Base-by-base conservation (phyloP, 1,284 basidiomycete genomes). In the Mrakiaceae sp. region DNA sequence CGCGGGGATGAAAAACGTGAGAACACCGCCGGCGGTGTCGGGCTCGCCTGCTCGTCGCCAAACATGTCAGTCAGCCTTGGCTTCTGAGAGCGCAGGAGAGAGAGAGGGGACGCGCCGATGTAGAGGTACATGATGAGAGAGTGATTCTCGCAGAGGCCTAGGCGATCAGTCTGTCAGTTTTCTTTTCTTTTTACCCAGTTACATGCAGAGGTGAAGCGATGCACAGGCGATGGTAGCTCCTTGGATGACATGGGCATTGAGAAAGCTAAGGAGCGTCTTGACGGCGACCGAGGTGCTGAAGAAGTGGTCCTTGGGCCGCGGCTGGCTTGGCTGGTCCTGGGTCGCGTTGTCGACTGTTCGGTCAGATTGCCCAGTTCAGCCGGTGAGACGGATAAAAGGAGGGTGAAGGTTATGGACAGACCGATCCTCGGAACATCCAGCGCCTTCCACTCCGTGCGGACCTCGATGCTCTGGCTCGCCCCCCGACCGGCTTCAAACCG, bases 41-140 rank as follows among this genome's bases (percentile, higher is more conserved):
- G 87, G 80, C 57, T 90, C 87, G 7, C 90, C 76, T 77, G 64
- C 7, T 10, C 2, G 54, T 3, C 3, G 14, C 54, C 1, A 4
- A 57, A 42, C 8, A 39, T 46, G 27, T 42, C 39, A 14, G 6
- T 56, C 48, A 2, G 4, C 4, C 11, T 43, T 11, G 2, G 2
- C 46, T 12, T 44, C 14, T 39, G 14, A 6, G 48, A 52, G 49
- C 47, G n/a, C 52, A 39, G 60, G 48, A 12, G 27, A n/a, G 3
- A 47, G 6, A 11, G 16, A 43, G 42, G 0, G 5, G 56, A 68
- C 75, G 64, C 11, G 76, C 77, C 90, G 62, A 93, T 88, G 72
- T 93, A 93, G 50, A 93, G 89, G 69, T 93, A 93, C 52, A 91
- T 82, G 68, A 94, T 93, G 69, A 91, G 79, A 72, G 89, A 92